A percentile compares a stretch with the other conserved stretches of the same genome.
Conservation (phyloP, 192 early-diverging fungal genomes). For the Rhizoclosmatium globosum region DNA sequence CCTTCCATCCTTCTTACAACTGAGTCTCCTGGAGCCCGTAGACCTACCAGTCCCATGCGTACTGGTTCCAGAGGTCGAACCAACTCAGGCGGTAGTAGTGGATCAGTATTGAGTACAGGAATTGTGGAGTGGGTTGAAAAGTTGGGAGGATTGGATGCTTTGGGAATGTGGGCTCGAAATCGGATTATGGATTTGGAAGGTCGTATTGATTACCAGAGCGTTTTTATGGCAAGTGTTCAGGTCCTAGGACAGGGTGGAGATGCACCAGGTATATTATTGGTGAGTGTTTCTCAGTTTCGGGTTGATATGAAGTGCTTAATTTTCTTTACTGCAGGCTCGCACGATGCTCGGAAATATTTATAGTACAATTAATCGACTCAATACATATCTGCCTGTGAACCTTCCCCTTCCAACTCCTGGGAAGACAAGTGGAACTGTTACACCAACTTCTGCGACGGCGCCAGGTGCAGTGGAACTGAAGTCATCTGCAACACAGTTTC, state of each 20-base stretch:
- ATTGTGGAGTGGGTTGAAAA: conserved; percentile 23
- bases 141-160: conserved; percentile 19
- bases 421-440: background rate
- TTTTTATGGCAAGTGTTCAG: conserved; percentile 16
- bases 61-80: background rate
- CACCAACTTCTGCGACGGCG: background rate
- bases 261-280: conserved; percentile 22
- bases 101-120: background rate
- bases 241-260: background rate
- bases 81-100: background rate
- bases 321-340: conserved; percentile 1
- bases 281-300: background rate
- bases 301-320: background rate
- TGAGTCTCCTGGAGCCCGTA: background rate
- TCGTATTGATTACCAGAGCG: conserved; percentile 14
- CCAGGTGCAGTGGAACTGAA: background rate
- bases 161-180: conserved; percentile 20
- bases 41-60: background rate
- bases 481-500: background rate
- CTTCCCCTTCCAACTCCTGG: background rate
- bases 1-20: background rate
- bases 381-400: conserved; percentile 35
- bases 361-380: conserved; percentile 35
- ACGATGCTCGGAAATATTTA: conserved; percentile 26
- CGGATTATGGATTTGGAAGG: conserved; percentile 27